Conservation (phyloP, 2,329 filamentous ascomycete species). For the Penicillium concentricum region DNA sequence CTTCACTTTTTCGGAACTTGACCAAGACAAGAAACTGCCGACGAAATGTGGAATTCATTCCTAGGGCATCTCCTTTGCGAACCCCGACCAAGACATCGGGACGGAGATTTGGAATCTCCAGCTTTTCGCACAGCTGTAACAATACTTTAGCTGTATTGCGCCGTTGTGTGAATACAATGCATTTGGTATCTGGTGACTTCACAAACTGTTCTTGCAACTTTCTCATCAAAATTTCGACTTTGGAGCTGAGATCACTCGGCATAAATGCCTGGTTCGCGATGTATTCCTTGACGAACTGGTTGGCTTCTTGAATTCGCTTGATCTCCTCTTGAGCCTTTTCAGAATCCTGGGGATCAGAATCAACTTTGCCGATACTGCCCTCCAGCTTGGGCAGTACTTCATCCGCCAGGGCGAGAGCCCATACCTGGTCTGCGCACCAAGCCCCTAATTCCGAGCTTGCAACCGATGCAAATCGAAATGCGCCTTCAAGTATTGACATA, state of each 20-base stretch:
- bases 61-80: slow-evolving; percentile 51
- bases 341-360: slow-evolving; percentile 11
- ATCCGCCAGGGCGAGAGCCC: slow-evolving; percentile 68
- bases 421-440: slow-evolving; percentile 83
- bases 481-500: slow-evolving; percentile 52
- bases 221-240: slow-evolving; percentile 63
- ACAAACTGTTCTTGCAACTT: slow-evolving; percentile 65
- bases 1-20: slow-evolving; percentile 55
- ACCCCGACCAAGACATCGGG: slow-evolving; percentile 65
- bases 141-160: slow-evolving; percentile 75
- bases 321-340: slow-evolving; percentile 55
- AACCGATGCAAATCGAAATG: slow-evolving; percentile 60
- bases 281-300: slow-evolving; percentile 55
- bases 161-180: slow-evolving; percentile 84
- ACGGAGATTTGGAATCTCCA: slow-evolving; percentile 60
- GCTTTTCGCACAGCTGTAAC: slow-evolving; percentile 61
- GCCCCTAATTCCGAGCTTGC: slow-evolving; percentile 68
- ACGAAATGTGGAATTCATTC: slow-evolving; percentile 65
- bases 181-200: slow-evolving; percentile 58
- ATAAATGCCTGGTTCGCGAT: slow-evolving; percentile 42
- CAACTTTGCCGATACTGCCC: slow-evolving; percentile 40
- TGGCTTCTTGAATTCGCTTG: slow-evolving; percentile 58
- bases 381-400: slow-evolving; percentile 62
- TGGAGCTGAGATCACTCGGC: slow-evolving; percentile 62
- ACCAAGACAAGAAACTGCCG: slow-evolving; percentile 72